These are phyloP conservation scores for Odontarrhena argentea DNA, from an alignment of 345 rosid genomes.

Conservation along the genomic window DNA sequence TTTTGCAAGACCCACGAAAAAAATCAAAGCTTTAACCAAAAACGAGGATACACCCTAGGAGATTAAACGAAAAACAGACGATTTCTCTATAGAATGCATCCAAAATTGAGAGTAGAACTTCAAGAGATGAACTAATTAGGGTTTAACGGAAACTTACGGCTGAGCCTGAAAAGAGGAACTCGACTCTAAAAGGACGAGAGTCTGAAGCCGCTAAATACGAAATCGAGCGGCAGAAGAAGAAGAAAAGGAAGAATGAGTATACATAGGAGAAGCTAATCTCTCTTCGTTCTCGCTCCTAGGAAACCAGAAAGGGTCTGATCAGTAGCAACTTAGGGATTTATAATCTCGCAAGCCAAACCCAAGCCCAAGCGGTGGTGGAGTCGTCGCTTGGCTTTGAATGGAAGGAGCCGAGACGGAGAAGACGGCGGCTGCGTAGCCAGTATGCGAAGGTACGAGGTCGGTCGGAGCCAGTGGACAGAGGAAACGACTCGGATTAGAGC, in stretches of 20 bases:
- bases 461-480: constrained; percentile 42
- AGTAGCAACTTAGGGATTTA: constrained; percentile 36
- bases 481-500: constrained; percentile 34
- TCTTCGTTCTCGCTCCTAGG: constrained; percentile 22
- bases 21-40: not conserved
- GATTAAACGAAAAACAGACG: not conserved
- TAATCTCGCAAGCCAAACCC: constrained; percentile 24
- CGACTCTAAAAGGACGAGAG: constrained; percentile 6
- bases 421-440: constrained; percentile 24
- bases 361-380: constrained; percentile 22
- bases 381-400: constrained; percentile 24
- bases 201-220: constrained; percentile 23
- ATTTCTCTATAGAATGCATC: constrained; percentile 13
- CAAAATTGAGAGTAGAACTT: not conserved
- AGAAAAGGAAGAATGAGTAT: constrained; percentile 19
- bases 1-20: not conserved
- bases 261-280: constrained; percentile 38
- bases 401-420: constrained; percentile 7
- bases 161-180: constrained; percentile 30
- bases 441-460: constrained; percentile 38
- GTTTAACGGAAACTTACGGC: constrained; percentile 32
- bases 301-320: constrained; percentile 31
- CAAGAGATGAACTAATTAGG: constrained; percentile 31
- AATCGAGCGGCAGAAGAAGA: constrained; percentile 27
- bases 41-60: constrained; percentile 20